These are phyloP conservation scores for Nigrospora osmanthi DNA, from an alignment of 2,329 filamentous ascomycete genomes.

Conservation along the genomic window DNA sequence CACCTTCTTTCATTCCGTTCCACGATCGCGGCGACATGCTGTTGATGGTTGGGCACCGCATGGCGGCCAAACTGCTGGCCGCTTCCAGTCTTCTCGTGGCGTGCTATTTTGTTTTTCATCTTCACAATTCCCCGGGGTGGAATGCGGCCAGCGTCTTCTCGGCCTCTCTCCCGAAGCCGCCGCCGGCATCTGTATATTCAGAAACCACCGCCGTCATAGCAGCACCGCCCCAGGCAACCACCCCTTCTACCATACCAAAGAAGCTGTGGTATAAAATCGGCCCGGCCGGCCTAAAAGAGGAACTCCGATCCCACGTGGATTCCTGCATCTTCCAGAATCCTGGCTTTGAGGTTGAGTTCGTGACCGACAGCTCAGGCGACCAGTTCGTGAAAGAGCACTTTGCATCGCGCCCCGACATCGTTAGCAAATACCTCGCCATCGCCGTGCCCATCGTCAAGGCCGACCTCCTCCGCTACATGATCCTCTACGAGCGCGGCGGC, in stretches of 20 bases:
- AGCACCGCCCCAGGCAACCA: too few relatives aligned
- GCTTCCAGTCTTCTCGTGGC: neutral
- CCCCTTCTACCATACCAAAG: neutral
- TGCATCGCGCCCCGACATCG: constrained; percentile 24
- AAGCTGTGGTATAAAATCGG: constrained; percentile 4
- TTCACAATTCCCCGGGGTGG: neutral
- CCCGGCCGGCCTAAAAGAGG: neutral
- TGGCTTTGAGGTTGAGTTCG: constrained; percentile 15
- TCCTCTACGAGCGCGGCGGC: constrained; percentile 30
- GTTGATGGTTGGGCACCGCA: neutral
- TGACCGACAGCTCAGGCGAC: constrained; percentile 22
- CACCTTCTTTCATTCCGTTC: too few relatives aligned
- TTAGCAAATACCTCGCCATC: constrained; percentile 24
- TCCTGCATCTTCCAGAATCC: constrained; percentile 20
- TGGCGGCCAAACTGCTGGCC: neutral
- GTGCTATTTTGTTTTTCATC: neutral
- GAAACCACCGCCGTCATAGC: too few relatives aligned
- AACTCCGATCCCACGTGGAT: constrained; percentile 1
- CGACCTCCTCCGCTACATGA: constrained; percentile 32
- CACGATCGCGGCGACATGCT: neutral
- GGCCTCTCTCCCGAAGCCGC: neutral
- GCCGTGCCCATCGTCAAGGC: constrained; percentile 28
- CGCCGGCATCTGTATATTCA: neutral
- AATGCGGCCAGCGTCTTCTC: neutral
- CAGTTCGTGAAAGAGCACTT: constrained; percentile 23